A percentile compares a stretch with the other conserved stretches of the same genome.
Evolutionary conservation across 176 grass and related monocot genomes (phyloP).

Genomic region (Pontederia paniculata): DNA sequence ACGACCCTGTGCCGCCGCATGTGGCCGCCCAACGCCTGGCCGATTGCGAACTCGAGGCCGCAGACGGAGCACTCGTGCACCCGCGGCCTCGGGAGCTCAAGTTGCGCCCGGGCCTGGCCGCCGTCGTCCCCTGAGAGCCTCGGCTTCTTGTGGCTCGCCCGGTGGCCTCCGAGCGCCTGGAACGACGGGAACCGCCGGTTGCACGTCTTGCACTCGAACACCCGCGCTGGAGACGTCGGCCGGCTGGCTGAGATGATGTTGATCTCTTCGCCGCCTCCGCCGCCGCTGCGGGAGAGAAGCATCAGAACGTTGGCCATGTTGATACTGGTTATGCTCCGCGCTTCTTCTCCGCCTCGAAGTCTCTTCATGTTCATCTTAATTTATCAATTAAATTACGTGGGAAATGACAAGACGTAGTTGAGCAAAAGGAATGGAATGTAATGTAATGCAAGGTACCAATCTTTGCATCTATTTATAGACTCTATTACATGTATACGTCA

Average conservation of each 20-base stretch:
- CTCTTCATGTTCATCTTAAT: constrained; percentile 18
- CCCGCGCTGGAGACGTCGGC: constrained; percentile 9
- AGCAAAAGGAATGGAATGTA: too few relatives aligned
- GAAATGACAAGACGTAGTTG: too few relatives aligned
- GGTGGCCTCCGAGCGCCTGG: constrained; percentile 85
- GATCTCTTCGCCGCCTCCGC: background rate
- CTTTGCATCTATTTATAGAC: too few relatives aligned
- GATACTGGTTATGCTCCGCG: background rate
- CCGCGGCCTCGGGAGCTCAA: constrained; percentile 23
- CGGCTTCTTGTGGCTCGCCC: constrained; percentile 93
- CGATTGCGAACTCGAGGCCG: constrained; percentile 56
- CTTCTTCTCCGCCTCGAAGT: background rate
- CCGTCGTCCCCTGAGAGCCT: constrained; percentile 28
- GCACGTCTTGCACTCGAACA: constrained; percentile 95
- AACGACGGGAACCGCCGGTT: constrained; percentile 75
- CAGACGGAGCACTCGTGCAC: constrained; percentile 52
- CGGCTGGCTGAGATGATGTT: background rate
- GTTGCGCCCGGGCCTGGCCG: constrained; percentile 1
- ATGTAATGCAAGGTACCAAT: too few relatives aligned
- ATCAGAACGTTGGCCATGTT: constrained; percentile 49
- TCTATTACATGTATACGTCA: too few relatives aligned
- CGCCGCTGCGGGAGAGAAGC: constrained; percentile 32
- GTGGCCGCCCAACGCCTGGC: constrained; percentile 60
- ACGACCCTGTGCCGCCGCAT: constrained; percentile 55
- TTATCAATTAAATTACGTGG: too few relatives aligned